A percentile compares a stretch with the other conserved stretches of the same genome.
Conservation (phyloP, 345 rosid genomes). For the Acer negundo region DNA sequence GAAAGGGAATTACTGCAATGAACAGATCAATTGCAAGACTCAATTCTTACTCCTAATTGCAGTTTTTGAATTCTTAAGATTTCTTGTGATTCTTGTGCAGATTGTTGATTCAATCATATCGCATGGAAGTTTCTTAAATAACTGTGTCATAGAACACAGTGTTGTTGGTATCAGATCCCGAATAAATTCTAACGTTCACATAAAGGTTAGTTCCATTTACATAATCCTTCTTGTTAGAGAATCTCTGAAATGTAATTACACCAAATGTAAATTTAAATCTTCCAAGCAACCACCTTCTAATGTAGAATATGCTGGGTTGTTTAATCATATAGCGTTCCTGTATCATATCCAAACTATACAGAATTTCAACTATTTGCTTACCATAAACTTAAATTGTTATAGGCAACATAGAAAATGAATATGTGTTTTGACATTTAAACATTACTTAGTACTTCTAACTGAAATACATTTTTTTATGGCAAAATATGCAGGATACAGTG, state of each 20-base stretch:
- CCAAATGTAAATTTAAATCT: not conserved
- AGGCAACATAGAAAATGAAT: not conserved
- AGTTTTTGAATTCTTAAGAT: not conserved
- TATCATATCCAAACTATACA: not conserved
- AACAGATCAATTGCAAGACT: not conserved
- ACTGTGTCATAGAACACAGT: slow-evolving; percentile 80
- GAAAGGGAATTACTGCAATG: not conserved
- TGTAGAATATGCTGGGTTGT: not conserved
- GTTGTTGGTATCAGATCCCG: slow-evolving; percentile 92
- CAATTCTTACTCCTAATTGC: not conserved
- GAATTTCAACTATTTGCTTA: not conserved
- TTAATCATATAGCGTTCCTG: not conserved
- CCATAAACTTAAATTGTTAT: not conserved
- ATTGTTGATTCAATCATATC: slow-evolving; percentile 84
- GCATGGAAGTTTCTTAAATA: slow-evolving; percentile 82
- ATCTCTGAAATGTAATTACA: not conserved
- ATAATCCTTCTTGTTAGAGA: not conserved
- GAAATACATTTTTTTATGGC: not conserved
- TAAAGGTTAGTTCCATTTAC: slow-evolving; percentile 52
- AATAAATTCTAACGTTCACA: slow-evolving; percentile 67
- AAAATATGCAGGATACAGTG: slow-evolving; percentile 65
- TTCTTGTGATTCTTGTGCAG: slow-evolving; percentile 36
- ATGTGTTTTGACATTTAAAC: not conserved
- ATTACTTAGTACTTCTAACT: not conserved
- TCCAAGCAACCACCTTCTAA: not conserved